Base-by-base conservation (phyloP, 2,329 filamentous ascomycete species). In the Anisogramma anomala region DNA sequence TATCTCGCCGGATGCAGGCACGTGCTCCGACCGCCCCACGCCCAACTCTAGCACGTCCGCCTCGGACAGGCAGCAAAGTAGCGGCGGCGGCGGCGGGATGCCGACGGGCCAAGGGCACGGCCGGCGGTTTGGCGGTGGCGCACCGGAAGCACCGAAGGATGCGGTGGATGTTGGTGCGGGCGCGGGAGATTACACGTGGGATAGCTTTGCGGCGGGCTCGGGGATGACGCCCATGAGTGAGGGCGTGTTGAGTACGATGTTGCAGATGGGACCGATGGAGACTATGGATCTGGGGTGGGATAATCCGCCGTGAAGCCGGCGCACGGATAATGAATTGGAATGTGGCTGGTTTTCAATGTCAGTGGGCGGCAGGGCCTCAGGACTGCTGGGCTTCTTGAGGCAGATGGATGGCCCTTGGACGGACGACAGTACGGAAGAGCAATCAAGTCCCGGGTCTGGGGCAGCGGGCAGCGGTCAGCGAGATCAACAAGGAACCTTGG, bases 251-350 rank as follows among this genome's bases (percentile, higher is more conserved):
- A 62, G 71, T 43, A 68, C 71, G 7, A 58, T 78, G 42, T 73
- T 77, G 67, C 70, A 67, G 41, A 68, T 77, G 61, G 69, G 69
- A 6, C 64, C 72, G 0, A 74, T 79, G 66, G 74, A 79, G 48
- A 67, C 68, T 9, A 75, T 79, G 69, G 73, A 74, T 48, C 57
- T 59, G 28, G 57, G 55, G 14, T 72, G 70, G 70, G 68, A 70
- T 43, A 56, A 53, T 7, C 48, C 51, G 9, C 45, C 54, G 27
- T 50, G 31, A 48, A 5, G 3, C n/a, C n/a, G n/a, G n/a, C n/a
- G n/a, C n/a, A n/a, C n/a, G n/a, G n/a, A n/a, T n/a, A n/a, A n/a
- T n/a, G n/a, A n/a, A n/a, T n/a, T n/a, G n/a, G n/a, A n/a, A n/a
- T n/a, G n/a, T n/a, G n/a, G n/a, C n/a, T n/a, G 4, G 10, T 14